Evolutionary conservation across 768 basidiomycete species (phyloP), one percentile per base, ranked within the genome.

Genomic region (Suillus luteus): DNA sequence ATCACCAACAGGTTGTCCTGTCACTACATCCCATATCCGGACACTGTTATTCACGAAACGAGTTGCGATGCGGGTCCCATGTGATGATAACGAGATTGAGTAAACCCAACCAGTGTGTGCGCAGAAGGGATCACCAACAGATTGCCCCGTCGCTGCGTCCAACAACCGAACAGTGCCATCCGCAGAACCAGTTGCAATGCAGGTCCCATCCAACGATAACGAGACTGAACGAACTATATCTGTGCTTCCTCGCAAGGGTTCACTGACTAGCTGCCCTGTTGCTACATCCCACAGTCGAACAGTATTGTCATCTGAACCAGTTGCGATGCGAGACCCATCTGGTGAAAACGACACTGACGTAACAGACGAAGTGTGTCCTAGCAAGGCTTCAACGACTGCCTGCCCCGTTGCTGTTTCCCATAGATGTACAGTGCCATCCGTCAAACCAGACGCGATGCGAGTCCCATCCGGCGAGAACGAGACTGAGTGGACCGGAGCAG

Each of bases 11-110:
- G 44, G 44, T 46, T 46, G 44, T 10, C 44, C 44, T 5, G 44
- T 46, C n/a, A 3, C 44, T 22, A 11, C 44, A 46, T 46, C n/a
- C 44, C 44, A 46, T 5, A 46, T 10, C 44, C 44, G 44, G 11
- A 46, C 11, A 46, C 44, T 22, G 44, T 22, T 6, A 46, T 46
- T 9, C n/a, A 22, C 44, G n/a, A 46, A 46, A 46, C 44, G 44
- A 46, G 44, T 46, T n/a, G 44, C 44, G n/a, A 46, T 22, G n/a
- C n/a, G 44, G 44, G 44, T 46, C n/a, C 44, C 44, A 22, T 46
- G 44, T 11, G n/a, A 11, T 22, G 44, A 46, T 22, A 12, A 22
- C n/a, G 44, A 46, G n/a, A 46, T 46, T 46, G 44, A 22, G 44
- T 3, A 46, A 22, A 46, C 11, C 44, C 44, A 46, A 22, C 44